Conservation (phyloP, 768 basidiomycete genomes). For the Phylloporus sp. region DNA sequence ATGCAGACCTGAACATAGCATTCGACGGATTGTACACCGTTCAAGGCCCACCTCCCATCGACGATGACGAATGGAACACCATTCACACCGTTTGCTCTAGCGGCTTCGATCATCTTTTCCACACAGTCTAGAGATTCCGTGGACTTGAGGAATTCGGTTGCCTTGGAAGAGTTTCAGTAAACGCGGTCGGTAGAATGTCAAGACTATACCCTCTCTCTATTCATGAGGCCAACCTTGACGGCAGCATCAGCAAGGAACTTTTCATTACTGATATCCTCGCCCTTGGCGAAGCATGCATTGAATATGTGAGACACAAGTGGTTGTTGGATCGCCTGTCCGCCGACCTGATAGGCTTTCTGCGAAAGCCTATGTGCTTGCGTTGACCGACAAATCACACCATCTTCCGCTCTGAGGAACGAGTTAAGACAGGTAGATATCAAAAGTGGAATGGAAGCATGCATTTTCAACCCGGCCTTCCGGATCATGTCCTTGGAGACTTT, state of each 20-base stretch:
- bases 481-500: constrained; percentile 29
- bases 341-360: constrained; percentile 39
- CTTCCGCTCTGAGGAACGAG: constrained; percentile 30
- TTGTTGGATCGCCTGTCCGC: constrained; percentile 39
- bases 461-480: constrained; percentile 22
- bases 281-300: constrained; percentile 37
- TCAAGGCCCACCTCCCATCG: constrained; percentile 42
- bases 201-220: constrained; percentile 32
- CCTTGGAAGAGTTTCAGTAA: constrained; percentile 23
- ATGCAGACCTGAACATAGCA: constrained; percentile 36
- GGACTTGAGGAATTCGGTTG: constrained; percentile 38
- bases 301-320: constrained; percentile 37
- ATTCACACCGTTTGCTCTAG: constrained; percentile 41
- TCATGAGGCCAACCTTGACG: constrained; percentile 39
- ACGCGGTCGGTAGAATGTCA: not conserved
- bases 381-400: constrained; percentile 39
- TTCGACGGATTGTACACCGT: constrained; percentile 42
- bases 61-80: constrained; percentile 53
- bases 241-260: constrained; percentile 36
- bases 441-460: constrained; percentile 15
- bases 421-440: not conserved
- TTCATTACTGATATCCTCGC: constrained; percentile 36
- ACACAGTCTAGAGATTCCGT: constrained; percentile 40
- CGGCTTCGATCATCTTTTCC: constrained; percentile 36
- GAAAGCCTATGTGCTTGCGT: constrained; percentile 43